Base-by-base conservation (phyloP, 2,329 filamentous ascomycete species). In the Parafenestella ontariensis region DNA sequence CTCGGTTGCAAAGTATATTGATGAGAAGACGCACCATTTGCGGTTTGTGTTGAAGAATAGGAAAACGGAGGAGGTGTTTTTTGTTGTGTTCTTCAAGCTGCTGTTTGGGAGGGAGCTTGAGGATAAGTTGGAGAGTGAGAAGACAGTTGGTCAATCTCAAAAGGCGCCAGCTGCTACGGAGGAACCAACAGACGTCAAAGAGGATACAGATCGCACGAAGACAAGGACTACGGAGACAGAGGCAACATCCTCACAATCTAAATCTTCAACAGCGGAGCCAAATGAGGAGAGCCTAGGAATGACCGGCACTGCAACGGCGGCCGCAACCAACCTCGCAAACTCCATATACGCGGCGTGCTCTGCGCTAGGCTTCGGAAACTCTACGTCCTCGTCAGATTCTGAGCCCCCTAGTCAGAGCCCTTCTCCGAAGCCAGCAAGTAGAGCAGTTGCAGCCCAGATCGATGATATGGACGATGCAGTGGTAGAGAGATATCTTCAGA, bases 21-120 rank as follows among this genome's bases (percentile, higher is more conserved):
- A 79, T 56, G 74, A 79, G 42, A 79, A 80, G 66, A 81, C 77
- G 42, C 79, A 82, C 66, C 74, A 75, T 52, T 58, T 81, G 52
- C 64, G 79, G 20, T 81, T 77, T 63, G 78, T 81, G 37, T 70
- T 81, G 52, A 80, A 79, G 70, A 75, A 80, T 54, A 56, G 75
- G 5, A 61, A 55, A 17, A 79, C 72, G 0, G 75, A 71, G 8
- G 76, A 80, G 31, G 72, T 79, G 20, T 73, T 74, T 26, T 74
- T 81, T 41, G 78, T 78, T 20, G 76, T 81, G 11, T 76, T 80
- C 17, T 79, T 81, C 53, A 77, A 71, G n/a, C 46, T 82, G 23
- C 60, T 82, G 3, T 81, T 77, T 62, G 79, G 79, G 2, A 64
- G 77, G 42, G 70, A 79, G 52, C 59, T 81, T 31, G 62, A 75